Percentiles rank a stretch among this genome's conserved stretches.
phyloP scores from a whole-genome alignment of 2,329 filamentous ascomycete genomes.

The Beauveria rudraprayagi region DNA sequence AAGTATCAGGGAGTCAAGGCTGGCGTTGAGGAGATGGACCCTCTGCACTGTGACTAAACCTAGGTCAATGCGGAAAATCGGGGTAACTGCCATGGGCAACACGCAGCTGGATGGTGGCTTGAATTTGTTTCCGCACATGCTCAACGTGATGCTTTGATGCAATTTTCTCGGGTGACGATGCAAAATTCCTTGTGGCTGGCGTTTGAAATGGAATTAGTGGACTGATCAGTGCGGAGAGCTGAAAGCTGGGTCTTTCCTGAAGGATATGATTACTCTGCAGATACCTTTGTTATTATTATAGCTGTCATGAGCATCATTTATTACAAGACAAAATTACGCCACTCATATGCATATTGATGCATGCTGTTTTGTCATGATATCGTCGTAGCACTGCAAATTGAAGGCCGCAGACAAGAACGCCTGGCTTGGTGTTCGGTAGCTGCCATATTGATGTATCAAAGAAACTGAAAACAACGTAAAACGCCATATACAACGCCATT shows the following conservation, averaged over 20 bases:
- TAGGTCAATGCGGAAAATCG: too few relatives aligned
- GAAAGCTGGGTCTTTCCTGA: not conserved
- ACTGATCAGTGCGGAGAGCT: not conserved
- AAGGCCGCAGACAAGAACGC: not conserved
- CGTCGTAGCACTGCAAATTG: not conserved
- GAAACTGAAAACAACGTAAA: not conserved
- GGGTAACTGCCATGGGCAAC: not conserved
- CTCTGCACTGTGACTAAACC: conserved; percentile 37
- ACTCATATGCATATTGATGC: not conserved
- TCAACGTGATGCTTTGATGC: not conserved
- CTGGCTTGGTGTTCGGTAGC: not conserved
- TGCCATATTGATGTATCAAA: not conserved
- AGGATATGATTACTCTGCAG: conserved; percentile 10
- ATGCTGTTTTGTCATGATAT: not conserved
- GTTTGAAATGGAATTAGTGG: conserved; percentile 3
- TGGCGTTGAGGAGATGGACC: conserved; percentile 60
- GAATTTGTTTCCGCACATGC: not conserved
- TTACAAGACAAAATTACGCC: not conserved
- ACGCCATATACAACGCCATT: not conserved
- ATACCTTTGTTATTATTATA: conserved; percentile 13
- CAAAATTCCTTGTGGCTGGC: not conserved
- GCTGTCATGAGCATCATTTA: conserved; percentile 11
- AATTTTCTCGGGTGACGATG: not conserved
- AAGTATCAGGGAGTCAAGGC: conserved; percentile 52
- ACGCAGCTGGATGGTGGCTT: not conserved